Percentiles rank a stretch among this genome's conserved stretches.
Evolutionary conservation across 2,329 filamentous ascomycete genomes (phyloP).

Genomic region (Dothideomycetes sp.): DNA sequence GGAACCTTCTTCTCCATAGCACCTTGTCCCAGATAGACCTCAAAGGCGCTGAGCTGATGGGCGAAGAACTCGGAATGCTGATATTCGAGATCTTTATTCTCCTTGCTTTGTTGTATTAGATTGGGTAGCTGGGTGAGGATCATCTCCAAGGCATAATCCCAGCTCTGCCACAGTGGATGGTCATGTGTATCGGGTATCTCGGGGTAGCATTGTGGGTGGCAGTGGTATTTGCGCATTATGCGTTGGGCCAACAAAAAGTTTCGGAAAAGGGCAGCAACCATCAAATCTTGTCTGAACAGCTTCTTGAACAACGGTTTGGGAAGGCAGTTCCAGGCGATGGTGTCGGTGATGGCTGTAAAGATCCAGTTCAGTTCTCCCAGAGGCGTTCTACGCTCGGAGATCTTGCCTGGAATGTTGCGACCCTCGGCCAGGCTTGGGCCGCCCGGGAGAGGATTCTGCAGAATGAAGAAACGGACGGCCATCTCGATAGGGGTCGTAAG

Average conservation of each 20-base stretch:
- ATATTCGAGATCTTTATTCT: constrained; percentile 74
- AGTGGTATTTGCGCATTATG: constrained; percentile 93
- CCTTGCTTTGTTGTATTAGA: constrained; percentile 65
- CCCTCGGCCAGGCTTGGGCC: constrained; percentile 70
- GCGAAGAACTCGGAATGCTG: constrained; percentile 93
- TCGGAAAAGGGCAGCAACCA: constrained; percentile 95
- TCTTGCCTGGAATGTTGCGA: constrained; percentile 76
- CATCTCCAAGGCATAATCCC: constrained; percentile 95
- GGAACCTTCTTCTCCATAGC: constrained; percentile 78
- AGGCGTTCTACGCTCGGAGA: constrained; percentile 87
- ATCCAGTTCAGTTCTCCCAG: constrained; percentile 98
- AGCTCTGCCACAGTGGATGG: constrained; percentile 92
- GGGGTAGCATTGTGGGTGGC: constrained; percentile 85
- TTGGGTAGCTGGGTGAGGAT: constrained; percentile 81
- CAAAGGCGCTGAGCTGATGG: constrained; percentile 92
- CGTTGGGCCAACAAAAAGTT: constrained; percentile 92
- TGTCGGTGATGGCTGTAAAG: constrained; percentile 97
- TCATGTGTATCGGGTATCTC: constrained; percentile 89
- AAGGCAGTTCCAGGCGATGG: constrained; percentile 94
- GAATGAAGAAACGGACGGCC: constrained; percentile 88
- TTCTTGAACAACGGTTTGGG: constrained; percentile 88
- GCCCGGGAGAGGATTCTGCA: constrained; percentile 65
- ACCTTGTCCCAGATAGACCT: constrained; percentile 80
- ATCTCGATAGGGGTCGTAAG: constrained; percentile 96
- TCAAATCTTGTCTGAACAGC: constrained; percentile 91